Evolutionary conservation across 2,329 filamentous ascomycete species (phyloP).

Genomic region (Leptographium lundbergii): DNA sequence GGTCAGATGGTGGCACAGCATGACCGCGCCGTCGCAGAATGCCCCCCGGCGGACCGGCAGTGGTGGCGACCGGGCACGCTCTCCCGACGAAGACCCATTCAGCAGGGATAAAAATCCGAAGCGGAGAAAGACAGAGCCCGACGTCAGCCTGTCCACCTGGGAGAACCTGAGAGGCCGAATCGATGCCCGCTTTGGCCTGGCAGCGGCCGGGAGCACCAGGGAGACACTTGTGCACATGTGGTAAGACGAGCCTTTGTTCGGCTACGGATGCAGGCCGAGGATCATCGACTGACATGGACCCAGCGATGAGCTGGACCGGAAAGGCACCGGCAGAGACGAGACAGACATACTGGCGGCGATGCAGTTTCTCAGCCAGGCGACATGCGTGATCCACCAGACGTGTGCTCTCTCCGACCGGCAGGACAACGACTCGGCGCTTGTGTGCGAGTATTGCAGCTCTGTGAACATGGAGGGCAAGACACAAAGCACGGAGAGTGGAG

Average conservation of each 20-base stretch:
- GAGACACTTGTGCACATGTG: slow-evolving; percentile 5
- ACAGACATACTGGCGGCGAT: not conserved
- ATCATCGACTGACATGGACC: too few species aligned
- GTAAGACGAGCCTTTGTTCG: not conserved
- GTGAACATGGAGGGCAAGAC: not conserved
- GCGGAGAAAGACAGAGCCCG: slow-evolving; percentile 5
- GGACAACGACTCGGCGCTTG: slow-evolving; percentile 3
- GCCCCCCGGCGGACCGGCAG: not conserved
- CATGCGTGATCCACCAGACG: slow-evolving; percentile 6
- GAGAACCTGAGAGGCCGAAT: slow-evolving; percentile 2
- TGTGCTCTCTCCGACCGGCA: not conserved
- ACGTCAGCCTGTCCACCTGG: not conserved
- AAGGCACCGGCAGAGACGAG: not conserved
- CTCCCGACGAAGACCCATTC: slow-evolving; percentile 5
- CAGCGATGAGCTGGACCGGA: not conserved
- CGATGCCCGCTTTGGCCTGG: slow-evolving; percentile 1
- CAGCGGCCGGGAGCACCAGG: not conserved
- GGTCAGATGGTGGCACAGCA: not conserved
- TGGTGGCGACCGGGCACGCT: slow-evolving; percentile 1
- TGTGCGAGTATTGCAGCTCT: slow-evolving; percentile 4
- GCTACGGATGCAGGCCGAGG: too few species aligned
- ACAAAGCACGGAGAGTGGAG: not conserved
- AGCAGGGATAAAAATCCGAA: slow-evolving; percentile 7
- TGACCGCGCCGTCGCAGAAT: slow-evolving; percentile 6
- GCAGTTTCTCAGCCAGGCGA: slow-evolving; percentile 3